phyloP scores from a whole-genome alignment of 75 land plant species.

The Cunninghamia lanceolata region DNA sequence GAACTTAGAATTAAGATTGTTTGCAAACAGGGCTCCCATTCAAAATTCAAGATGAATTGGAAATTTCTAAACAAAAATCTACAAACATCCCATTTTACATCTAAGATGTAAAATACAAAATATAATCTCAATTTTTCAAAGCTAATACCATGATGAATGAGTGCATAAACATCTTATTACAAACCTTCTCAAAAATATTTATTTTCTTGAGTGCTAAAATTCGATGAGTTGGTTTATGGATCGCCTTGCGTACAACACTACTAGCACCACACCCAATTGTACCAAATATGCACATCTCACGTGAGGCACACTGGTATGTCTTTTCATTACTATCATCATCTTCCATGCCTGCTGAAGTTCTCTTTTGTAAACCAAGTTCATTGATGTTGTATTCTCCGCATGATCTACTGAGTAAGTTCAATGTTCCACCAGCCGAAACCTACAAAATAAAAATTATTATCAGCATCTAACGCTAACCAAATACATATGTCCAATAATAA shows the following conservation, averaged over 20 bases:
- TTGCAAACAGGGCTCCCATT: not conserved
- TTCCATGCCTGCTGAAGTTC: conserved; percentile 41
- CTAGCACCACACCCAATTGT: conserved; percentile 97
- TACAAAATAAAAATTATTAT: conserved; percentile 27
- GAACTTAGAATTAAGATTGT: not conserved
- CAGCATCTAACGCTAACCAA: not conserved
- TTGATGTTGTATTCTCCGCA: conserved; percentile 92
- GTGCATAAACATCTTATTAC: not conserved
- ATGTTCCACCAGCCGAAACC: conserved; percentile 86
- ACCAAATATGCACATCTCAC: conserved; percentile 96
- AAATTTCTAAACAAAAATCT: not conserved
- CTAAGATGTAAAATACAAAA: not conserved
- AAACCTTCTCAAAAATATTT: conserved; percentile 95
- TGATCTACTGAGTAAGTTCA: conserved; percentile 87
- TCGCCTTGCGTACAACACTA: conserved; percentile 92
- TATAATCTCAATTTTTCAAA: not conserved
- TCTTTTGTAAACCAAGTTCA: conserved; percentile 89
- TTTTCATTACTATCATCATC: conserved; percentile 51
- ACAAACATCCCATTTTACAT: not conserved
- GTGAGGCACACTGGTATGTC: conserved; percentile 86
- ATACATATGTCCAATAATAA: not conserved
- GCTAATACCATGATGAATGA: not conserved
- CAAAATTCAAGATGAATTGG: not conserved
- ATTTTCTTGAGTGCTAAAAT: conserved; percentile 93
- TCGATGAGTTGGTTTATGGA: conserved; percentile 86